Percentiles rank a stretch among this genome's conserved stretches.
These are phyloP conservation scores for Phyllosticta citribraziliensis DNA, from an alignment of 2,329 filamentous ascomycete genomes.

Conservation along the genomic window DNA sequence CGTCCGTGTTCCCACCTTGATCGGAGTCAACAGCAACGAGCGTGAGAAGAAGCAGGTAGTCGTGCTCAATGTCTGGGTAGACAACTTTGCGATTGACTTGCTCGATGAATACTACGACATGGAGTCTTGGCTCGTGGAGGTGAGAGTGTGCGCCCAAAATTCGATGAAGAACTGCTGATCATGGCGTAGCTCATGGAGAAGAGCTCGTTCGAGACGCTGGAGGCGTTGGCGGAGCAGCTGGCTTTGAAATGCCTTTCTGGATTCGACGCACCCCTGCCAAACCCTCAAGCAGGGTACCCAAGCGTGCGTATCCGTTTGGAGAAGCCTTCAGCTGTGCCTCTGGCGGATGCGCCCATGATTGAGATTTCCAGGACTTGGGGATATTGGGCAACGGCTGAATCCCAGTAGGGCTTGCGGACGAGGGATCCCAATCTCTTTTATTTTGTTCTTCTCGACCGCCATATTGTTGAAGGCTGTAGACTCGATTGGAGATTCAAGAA, in stretches of 20 bases:
- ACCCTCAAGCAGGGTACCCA: neutral
- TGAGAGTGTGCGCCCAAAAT: constrained; percentile 27
- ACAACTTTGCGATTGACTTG: constrained; percentile 34
- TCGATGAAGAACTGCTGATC: neutral
- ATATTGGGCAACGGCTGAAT: neutral
- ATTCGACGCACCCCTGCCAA: constrained; percentile 40
- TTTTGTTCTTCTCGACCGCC: neutral
- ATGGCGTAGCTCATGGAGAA: constrained; percentile 28
- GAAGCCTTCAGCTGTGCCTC: constrained; percentile 64
- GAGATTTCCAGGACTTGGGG: constrained; percentile 38
- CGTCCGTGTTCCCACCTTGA: constrained; percentile 55
- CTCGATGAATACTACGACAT: constrained; percentile 46
- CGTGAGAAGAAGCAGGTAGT: constrained; percentile 55
- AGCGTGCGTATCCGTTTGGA: constrained; percentile 46
- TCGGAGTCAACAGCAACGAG: constrained; percentile 67
- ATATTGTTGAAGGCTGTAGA: neutral
- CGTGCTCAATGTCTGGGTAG: constrained; percentile 52
- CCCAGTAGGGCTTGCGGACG: neutral
- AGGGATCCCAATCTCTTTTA: neutral
- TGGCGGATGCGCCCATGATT: constrained; percentile 61
- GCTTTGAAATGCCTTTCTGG: constrained; percentile 23
- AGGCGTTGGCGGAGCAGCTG: constrained; percentile 30
- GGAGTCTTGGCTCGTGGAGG: constrained; percentile 53
- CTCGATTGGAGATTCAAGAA: neutral
- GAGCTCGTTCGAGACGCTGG: constrained; percentile 38